Conservation (phyloP, 176 grass and related monocot genomes). For the Ampelocalamus luodianensis region DNA sequence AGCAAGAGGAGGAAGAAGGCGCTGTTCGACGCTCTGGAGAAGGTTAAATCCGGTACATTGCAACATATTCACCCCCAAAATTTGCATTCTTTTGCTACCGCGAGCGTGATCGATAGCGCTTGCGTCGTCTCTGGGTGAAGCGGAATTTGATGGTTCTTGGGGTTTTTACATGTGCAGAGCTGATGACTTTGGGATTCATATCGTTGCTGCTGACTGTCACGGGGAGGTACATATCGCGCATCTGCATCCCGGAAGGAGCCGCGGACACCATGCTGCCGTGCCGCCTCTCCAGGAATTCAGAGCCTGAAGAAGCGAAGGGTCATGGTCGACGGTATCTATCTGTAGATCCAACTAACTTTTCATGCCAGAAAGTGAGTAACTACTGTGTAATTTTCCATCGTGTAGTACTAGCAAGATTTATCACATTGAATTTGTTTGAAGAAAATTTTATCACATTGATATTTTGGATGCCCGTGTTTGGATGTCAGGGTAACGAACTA, state of each 20-base stretch:
- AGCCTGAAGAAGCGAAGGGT: neutral
- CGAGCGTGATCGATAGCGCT: neutral
- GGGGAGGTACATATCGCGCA: slow-evolving; percentile 59
- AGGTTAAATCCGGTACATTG: slow-evolving; percentile 75
- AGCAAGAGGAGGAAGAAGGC: slow-evolving; percentile 66
- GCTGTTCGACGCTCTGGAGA: slow-evolving; percentile 74
- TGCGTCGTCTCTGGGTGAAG: neutral
- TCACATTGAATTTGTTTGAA: neutral
- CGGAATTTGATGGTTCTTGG: slow-evolving; percentile 29
- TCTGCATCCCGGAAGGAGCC: slow-evolving; percentile 76
- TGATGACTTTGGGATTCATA: slow-evolving; percentile 97
- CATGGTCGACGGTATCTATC: slow-evolving; percentile 58
- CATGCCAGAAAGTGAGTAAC: slow-evolving; percentile 61
- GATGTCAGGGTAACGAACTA: neutral
- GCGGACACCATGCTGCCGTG: slow-evolving; percentile 89
- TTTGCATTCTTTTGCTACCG: neutral
- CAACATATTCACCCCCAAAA: neutral
- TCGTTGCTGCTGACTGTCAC: slow-evolving; percentile 80
- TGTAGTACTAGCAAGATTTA: neutral
- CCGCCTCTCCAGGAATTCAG: neutral
- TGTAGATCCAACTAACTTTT: slow-evolving; percentile 19
- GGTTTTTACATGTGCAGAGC: slow-evolving; percentile 55
- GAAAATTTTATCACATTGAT: neutral
- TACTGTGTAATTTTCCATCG: neutral
- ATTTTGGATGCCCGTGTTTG: neutral